These are phyloP conservation scores for Alternaria gansuensis DNA, from an alignment of 2,329 filamentous ascomycete species.

Conservation along the genomic window DNA sequence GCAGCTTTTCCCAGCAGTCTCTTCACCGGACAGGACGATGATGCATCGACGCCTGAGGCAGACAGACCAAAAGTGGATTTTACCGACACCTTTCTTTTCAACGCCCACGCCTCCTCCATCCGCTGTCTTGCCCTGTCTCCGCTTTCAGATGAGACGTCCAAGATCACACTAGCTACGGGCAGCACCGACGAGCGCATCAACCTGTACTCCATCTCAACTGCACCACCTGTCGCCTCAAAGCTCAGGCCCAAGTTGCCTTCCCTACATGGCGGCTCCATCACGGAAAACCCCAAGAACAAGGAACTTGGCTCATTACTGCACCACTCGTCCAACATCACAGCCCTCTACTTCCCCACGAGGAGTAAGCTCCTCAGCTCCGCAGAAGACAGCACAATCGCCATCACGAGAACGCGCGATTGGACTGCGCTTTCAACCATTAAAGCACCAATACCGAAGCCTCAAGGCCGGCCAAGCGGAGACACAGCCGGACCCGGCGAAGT, in stretches of 20 bases:
- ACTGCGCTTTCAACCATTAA: slow-evolving; percentile 87
- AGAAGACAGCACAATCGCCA: slow-evolving; percentile 90
- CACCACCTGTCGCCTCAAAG: slow-evolving; percentile 64
- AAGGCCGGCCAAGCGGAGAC: slow-evolving; percentile 85
- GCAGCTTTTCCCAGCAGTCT: slow-evolving; percentile 67
- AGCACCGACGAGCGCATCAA: slow-evolving; percentile 95
- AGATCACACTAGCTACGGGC: slow-evolving; percentile 88
- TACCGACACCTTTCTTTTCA: slow-evolving; percentile 93
- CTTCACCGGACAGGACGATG: slow-evolving; percentile 40
- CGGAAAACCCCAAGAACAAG: slow-evolving; percentile 85
- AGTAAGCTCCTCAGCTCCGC: slow-evolving; percentile 87
- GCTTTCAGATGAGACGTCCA: slow-evolving; percentile 75
- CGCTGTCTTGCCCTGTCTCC: slow-evolving; percentile 84
- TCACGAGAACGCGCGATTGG: slow-evolving; percentile 90
- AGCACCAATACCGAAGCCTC: slow-evolving; percentile 81
- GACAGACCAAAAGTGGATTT: slow-evolving; percentile 66
- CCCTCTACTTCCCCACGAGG: slow-evolving; percentile 81
- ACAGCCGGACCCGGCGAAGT: slow-evolving; percentile 82
- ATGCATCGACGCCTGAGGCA: slow-evolving; percentile 29
- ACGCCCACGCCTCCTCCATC: slow-evolving; percentile 89
- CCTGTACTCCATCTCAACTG: slow-evolving; percentile 81
- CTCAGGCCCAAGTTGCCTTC: slow-evolving; percentile 68
- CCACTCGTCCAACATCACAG: slow-evolving; percentile 82
- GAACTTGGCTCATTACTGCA: slow-evolving; percentile 88
- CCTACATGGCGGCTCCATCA: slow-evolving; percentile 75